phyloP scores from a whole-genome alignment of 768 basidiomycete species.

The Brasilioporus rufonigricans region DNA sequence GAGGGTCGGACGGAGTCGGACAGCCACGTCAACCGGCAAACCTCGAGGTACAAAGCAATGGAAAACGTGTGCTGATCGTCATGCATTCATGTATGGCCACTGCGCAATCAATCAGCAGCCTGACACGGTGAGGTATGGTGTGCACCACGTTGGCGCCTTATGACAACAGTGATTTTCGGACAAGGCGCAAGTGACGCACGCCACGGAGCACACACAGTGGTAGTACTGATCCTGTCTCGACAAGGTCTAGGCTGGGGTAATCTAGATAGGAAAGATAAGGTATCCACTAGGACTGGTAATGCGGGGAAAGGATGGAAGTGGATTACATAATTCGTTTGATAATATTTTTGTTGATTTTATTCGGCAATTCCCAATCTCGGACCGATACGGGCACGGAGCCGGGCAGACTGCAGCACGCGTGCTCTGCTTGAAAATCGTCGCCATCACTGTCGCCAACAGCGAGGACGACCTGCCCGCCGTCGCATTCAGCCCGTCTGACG shows the following conservation, averaged over 20 bases:
- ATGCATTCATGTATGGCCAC: neutral
- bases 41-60: slow-evolving; percentile 6
- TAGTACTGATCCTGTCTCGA: neutral
- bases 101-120: neutral
- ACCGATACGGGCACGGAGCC: slow-evolving; percentile 27
- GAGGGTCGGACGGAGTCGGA: neutral
- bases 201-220: neutral
- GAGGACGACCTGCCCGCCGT: neutral
- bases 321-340: slow-evolving; percentile 13
- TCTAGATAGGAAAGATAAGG: slow-evolving; percentile 26
- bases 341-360: neutral
- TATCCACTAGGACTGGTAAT: slow-evolving; percentile 6
- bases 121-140: slow-evolving; percentile 5
- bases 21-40: slow-evolving; percentile 2
- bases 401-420: slow-evolving; percentile 6
- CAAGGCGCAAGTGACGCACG: neutral
- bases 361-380: slow-evolving; percentile 22
- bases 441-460: slow-evolving; percentile 4
- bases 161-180: slow-evolving; percentile 12
- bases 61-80: slow-evolving; percentile 5
- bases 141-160: neutral
- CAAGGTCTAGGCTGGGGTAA: slow-evolving; percentile 26
- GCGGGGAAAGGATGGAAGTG: slow-evolving; percentile 17
- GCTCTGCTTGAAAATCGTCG: slow-evolving; percentile 8
- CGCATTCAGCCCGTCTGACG: too few relatives aligned